These are phyloP conservation scores for Thuidium tamariscinum DNA, from an alignment of 225 moss, liverwort and hornwort species.

Conservation along the genomic window DNA sequence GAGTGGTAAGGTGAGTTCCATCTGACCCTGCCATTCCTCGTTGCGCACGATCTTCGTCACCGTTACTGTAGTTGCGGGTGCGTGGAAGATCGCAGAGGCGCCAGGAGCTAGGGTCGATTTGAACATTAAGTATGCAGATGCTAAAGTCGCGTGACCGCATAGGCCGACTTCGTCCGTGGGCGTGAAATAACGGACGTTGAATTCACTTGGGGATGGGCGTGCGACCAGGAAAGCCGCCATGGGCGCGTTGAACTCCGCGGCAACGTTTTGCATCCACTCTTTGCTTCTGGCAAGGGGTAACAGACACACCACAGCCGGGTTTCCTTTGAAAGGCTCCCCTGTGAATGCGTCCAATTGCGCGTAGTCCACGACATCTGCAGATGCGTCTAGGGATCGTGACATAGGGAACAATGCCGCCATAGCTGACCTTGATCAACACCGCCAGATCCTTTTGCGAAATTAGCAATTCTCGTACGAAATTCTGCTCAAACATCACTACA, in stretches of 20 bases:
- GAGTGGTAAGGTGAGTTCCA: conserved; percentile 30
- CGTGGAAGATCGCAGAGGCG: conserved; percentile 14
- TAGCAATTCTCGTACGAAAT: not conserved
- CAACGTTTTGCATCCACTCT: conserved; percentile 48
- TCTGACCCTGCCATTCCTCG: not conserved
- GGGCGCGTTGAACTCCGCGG: conserved; percentile 28
- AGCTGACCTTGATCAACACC: not conserved
- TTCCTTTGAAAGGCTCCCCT: conserved; percentile 18
- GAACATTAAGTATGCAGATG: conserved; percentile 35
- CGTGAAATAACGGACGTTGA: conserved; percentile 29
- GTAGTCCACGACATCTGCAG: conserved; percentile 5
- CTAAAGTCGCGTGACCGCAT: conserved; percentile 39
- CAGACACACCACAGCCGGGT: conserved; percentile 31
- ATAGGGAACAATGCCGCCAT: conserved; percentile 25
- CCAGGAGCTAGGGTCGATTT: not conserved
- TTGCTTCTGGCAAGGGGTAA: not conserved
- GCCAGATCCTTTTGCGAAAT: not conserved
- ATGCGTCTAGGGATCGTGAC: not conserved
- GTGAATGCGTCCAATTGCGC: conserved; percentile 43
- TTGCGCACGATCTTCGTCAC: conserved; percentile 4
- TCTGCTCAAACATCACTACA: not conserved
- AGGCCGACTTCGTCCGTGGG: conserved; percentile 8
- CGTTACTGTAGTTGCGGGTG: not conserved
- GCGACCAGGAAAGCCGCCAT: conserved; percentile 25
- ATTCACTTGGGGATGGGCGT: not conserved